These are phyloP conservation scores for Ogataea nonfermentans DNA, from an alignment of 805 yeast species.

Conservation along the genomic window DNA sequence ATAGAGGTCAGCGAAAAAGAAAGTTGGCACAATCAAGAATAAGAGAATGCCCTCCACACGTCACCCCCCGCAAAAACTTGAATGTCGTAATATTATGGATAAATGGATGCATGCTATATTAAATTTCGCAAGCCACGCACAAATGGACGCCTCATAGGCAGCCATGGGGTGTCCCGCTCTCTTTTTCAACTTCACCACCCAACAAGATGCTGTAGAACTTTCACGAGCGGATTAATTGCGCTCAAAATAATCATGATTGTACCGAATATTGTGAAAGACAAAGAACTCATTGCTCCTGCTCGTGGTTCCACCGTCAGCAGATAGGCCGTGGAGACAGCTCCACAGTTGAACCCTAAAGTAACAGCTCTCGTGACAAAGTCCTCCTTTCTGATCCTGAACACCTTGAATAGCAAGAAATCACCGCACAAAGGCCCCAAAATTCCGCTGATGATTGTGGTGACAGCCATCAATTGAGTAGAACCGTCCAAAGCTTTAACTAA, in stretches of 20 bases:
- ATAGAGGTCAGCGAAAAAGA: constrained; percentile 9
- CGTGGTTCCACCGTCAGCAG: constrained; percentile 66
- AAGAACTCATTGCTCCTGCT: constrained; percentile 75
- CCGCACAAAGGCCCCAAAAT: constrained; percentile 70
- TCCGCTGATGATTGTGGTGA: constrained; percentile 74
- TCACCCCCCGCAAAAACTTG: constrained; percentile 4
- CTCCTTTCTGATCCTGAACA: constrained; percentile 50
- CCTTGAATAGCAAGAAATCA: constrained; percentile 45
- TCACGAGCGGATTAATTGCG: constrained; percentile 55
- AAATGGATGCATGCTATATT: constrained; percentile 16
- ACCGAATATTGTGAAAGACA: constrained; percentile 71
- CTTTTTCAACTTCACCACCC: constrained; percentile 33
- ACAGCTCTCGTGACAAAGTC: constrained; percentile 78
- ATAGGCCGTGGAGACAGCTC: constrained; percentile 82
- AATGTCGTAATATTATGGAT: constrained; percentile 5
- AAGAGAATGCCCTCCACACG: constrained; percentile 1
- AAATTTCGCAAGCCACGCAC: constrained; percentile 2
- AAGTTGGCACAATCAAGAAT: constrained; percentile 2
- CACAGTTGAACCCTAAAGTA: constrained; percentile 73
- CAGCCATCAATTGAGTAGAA: constrained; percentile 70
- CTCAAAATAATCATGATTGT: constrained; percentile 68
- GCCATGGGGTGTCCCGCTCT: background rate
- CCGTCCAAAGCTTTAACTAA: constrained; percentile 66
- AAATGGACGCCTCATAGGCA: background rate
- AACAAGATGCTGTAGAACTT: constrained; percentile 45